Conservation (phyloP, 1,284 basidiomycete genomes). For the Trichosporon sp. region DNA sequence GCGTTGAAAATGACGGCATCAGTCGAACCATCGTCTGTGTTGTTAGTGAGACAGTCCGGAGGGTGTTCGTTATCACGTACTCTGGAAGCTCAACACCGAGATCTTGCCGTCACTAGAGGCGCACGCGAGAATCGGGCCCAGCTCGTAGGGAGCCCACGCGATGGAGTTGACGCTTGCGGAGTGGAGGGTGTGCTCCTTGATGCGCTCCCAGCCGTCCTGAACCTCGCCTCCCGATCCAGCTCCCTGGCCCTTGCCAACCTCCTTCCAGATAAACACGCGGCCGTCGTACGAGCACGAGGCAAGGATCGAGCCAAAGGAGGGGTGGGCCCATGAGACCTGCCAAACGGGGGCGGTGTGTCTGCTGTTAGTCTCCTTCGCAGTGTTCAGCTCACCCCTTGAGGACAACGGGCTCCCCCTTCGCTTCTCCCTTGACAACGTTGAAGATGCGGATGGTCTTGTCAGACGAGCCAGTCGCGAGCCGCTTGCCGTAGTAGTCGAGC, state of each 20-base stretch:
- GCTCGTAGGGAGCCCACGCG: constrained; percentile 95
- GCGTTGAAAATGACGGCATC: constrained; percentile 92
- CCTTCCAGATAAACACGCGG: constrained; percentile 98
- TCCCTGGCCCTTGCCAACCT: constrained; percentile 51
- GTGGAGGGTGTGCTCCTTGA: constrained; percentile 94
- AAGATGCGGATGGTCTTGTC: constrained; percentile 95
- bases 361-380: background rate
- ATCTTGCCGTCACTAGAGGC: constrained; percentile 98
- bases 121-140: constrained; percentile 93
- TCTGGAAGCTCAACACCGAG: constrained; percentile 95
- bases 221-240: constrained; percentile 50
- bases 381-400: constrained; percentile 68
- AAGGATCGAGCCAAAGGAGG: constrained; percentile 91
- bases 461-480: constrained; percentile 92
- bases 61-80: constrained; percentile 53
- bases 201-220: constrained; percentile 72
- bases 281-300: constrained; percentile 98
- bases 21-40: constrained; percentile 88
- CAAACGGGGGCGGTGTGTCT: constrained; percentile 95
- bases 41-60: background rate
- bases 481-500: constrained; percentile 94
- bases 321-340: constrained; percentile 99
- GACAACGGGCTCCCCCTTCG: constrained; percentile 61
- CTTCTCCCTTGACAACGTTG: constrained; percentile 83
- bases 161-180: constrained; percentile 93